Evolutionary conservation across 2,329 filamentous ascomycete species (phyloP).

Genomic region (Claviceps paspali): DNA sequence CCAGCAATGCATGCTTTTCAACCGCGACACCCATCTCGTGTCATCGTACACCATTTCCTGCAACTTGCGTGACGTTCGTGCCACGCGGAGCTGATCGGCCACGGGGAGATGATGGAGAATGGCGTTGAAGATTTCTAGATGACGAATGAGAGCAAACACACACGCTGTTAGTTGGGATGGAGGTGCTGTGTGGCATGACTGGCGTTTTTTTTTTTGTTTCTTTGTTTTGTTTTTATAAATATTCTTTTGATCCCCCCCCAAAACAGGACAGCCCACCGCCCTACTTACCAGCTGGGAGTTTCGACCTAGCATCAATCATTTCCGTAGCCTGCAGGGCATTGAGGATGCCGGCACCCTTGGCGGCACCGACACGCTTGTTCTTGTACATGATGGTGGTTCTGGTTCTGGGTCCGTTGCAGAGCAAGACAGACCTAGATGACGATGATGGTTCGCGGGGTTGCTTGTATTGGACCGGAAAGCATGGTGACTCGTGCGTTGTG

Average conservation of each 20-base stretch:
- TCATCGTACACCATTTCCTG: constrained; percentile 99
- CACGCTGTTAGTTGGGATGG: too few species aligned
- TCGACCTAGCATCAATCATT: constrained; percentile 63
- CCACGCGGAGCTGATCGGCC: constrained; percentile 71
- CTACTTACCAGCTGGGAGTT: constrained; percentile 65
- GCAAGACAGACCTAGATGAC: not conserved
- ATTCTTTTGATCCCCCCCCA: too few species aligned
- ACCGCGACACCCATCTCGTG: constrained; percentile 76
- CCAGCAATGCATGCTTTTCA: constrained; percentile 85
- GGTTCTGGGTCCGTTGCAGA: not conserved
- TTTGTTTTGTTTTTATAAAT: too few species aligned
- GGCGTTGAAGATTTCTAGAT: constrained; percentile 66
- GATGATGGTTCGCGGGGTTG: constrained; percentile 2
- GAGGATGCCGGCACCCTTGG: constrained; percentile 43
- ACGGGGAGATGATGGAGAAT: constrained; percentile 85
- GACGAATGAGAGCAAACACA: too few species aligned
- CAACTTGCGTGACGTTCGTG: constrained; percentile 70
- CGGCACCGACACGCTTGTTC: constrained; percentile 24
- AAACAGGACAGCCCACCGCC: too few species aligned
- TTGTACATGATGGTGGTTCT: constrained; percentile 22
- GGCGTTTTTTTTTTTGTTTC: too few species aligned
- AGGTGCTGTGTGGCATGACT: too few species aligned
- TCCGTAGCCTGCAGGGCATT: constrained; percentile 65
- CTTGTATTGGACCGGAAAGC: not conserved
- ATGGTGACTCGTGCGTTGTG: not conserved